phyloP scores from a whole-genome alignment of 192 early-diverging fungal genomes.

The Umbelopsis vinacea region DNA sequence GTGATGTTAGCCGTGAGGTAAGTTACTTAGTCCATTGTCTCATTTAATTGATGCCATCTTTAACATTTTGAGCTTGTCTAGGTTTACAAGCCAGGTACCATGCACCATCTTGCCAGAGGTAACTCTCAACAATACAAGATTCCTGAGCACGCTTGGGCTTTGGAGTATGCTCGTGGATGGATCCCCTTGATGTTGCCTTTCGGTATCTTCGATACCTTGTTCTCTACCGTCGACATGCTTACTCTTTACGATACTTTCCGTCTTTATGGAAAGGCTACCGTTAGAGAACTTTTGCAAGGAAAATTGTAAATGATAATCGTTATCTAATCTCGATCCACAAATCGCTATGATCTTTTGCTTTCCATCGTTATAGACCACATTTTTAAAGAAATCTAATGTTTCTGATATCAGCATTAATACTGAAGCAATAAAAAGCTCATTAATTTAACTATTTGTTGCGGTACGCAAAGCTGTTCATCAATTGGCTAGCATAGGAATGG shows the following conservation, averaged over 20 bases:
- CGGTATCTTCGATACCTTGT: conserved; percentile 43
- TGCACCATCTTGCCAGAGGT: conserved; percentile 48
- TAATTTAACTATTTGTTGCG: too few relatives aligned
- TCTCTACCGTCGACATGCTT: conserved; percentile 46
- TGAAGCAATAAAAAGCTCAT: too few relatives aligned
- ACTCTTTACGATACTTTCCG: conserved; percentile 44
- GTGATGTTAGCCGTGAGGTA: conserved; percentile 43
- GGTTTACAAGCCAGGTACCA: conserved; percentile 44
- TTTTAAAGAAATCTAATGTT: too few relatives aligned
- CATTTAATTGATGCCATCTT: background rate
- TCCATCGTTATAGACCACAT: background rate
- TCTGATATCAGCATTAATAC: too few relatives aligned
- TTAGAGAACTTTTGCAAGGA: conserved; percentile 33
- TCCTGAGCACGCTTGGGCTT: conserved; percentile 49
- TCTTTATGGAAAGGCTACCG: conserved; percentile 35
- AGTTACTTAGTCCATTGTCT: background rate
- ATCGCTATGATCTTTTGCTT: background rate
- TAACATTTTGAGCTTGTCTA: background rate
- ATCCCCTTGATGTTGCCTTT: conserved; percentile 52
- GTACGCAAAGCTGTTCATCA: too few relatives aligned
- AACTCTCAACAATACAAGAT: conserved; percentile 49
- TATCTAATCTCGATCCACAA: background rate
- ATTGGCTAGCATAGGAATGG: too few relatives aligned
- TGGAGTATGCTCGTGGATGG: conserved; percentile 52
- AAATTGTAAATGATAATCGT: conserved; percentile 37